Evolutionary conservation across 176 grass and related monocot genomes (phyloP), one percentile per base, ranked within the genome.

Genomic region (Triticum urartu): DNA sequence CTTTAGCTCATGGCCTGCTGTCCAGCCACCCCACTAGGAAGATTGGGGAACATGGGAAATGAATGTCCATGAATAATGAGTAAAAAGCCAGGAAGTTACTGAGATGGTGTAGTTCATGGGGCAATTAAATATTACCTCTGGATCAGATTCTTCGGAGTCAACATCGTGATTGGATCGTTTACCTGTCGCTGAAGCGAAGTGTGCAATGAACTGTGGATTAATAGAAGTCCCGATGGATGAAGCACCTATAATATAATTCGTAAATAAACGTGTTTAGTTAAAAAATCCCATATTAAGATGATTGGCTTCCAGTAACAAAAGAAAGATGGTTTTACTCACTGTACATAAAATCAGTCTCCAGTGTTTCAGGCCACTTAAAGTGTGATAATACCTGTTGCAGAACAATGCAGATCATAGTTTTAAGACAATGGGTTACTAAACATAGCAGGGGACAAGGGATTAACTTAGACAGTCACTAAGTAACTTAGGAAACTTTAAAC

Each of bases 141-240:
- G 92, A 71, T 97, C 92, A 48, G 92, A 97, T 78, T 97, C 95
- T 86, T 97, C 83, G 2, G 92, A 95, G 50, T 95, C 91, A 70
- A 84, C 75, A 78, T 93, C 88, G 2, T 90, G 73, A 82, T 67
- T 79, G 14, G 83, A 84, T 59, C 67, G 90, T 88, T 95, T 97
- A 72, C 92, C 91, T 80, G 91, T 25, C 33, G 91, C 92, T 73
- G 92, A 89, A 70, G 95, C 91, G 81, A 97, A 97, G 35, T 71
- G 86, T 87, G 92, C 89, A 71, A 97, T 90, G 88, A 97, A 97
- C 43, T 91, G 92, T 33, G 87, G 66, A 85, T 86, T 88, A 65
- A 97, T 82, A 87, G 95, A 97, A 80, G 95, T 91, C 54, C 95
- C 95, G 78, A 97, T 88, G 25, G 95, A 97, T 68, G 95, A 97